Evolutionary conservation across 371 early-diverging fungal species (phyloP).

Genomic region (Syncephalastrum sp.): DNA sequence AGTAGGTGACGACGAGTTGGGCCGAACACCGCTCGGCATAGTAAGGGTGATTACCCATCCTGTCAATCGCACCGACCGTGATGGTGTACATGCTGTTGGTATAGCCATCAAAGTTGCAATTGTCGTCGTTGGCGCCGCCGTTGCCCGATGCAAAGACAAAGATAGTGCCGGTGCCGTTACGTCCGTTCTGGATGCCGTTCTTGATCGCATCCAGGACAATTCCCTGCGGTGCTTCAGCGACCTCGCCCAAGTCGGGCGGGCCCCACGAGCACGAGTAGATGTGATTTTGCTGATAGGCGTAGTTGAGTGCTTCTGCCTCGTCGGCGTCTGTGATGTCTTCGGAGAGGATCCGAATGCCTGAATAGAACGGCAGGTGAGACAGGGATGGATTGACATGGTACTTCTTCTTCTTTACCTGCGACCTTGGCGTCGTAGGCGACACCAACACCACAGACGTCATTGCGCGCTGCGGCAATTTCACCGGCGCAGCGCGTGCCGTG

Average conservation of each 20-base stretch:
- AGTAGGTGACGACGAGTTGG: conserved; percentile 83
- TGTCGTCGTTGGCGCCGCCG: conserved; percentile 80
- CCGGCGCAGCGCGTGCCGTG: conserved; percentile 99
- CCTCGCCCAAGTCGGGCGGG: conserved; percentile 80
- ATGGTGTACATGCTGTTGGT: conserved; percentile 93
- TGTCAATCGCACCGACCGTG: conserved; percentile 88
- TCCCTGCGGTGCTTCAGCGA: conserved; percentile 80
- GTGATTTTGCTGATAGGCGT: conserved; percentile 76
- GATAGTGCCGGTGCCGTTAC: conserved; percentile 83
- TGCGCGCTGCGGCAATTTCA: conserved; percentile 89
- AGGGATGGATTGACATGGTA: not conserved
- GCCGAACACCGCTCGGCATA: conserved; percentile 92
- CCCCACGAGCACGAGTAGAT: conserved; percentile 96
- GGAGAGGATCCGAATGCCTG: conserved; percentile 40
- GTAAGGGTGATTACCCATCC: conserved; percentile 69
- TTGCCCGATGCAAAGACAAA: conserved; percentile 96
- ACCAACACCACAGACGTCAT: conserved; percentile 93
- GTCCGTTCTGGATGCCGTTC: conserved; percentile 81
- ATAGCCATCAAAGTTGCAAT: conserved; percentile 97
- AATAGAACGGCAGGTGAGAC: not conserved
- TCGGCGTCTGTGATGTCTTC: conserved; percentile 55
- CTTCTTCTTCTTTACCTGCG: conserved; percentile 54
- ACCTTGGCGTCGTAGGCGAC: conserved; percentile 89
- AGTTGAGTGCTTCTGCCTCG: conserved; percentile 87
- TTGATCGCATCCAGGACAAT: conserved; percentile 79